Evolutionary conservation across 2,329 filamentous ascomycete genomes (phyloP), one percentile per base, ranked within the genome.

Genomic region (Aspergillus cejpii): DNA sequence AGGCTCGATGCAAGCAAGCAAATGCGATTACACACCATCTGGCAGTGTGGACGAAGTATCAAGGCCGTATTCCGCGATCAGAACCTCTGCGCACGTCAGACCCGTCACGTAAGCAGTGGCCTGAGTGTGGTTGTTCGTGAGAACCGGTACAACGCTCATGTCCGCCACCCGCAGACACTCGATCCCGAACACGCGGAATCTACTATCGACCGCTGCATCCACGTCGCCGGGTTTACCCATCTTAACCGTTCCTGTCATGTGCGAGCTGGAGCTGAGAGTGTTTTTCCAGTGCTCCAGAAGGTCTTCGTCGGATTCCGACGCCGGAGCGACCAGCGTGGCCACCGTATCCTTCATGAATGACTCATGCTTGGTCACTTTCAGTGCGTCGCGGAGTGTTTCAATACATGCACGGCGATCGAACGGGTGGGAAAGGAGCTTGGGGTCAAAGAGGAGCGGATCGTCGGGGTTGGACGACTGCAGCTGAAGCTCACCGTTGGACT

Each of bases 201-300:
- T 41, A 1, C 52, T 64, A 55, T 80, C 75, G 5, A 80, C 75
- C 21, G 67, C 74, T 1, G 73, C 70, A 26, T 70, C 66, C 0
- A 46, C 43, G 6, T 74, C 71, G 1, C 58, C 67, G 0, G 44
- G 29, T 48, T 63, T 70, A 0, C 78, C 79, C 78, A 83, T 83
- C 57, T 74, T 74, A 5, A 69, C 70, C 0, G 79, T 83, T 0
- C 76, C 74, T 1, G 68, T 76, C 73, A 73, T 79, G 57, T 76
- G 78, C 74, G 71, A 80, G 44, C 65, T 75, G 2, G 70, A 75
- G 23, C 59, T 66, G 14, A 69, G 62, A 19, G 60, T 72, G 21
- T 71, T 59, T 41, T 60, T 64, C 70, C 70, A 78, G 52, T 70
- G 66, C 12, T 68, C 67, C 20, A 70, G 47, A 10, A 83, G 64